Evolutionary conservation across 345 rosid species (phyloP).

Genomic region (Populus ilicifolia): DNA sequence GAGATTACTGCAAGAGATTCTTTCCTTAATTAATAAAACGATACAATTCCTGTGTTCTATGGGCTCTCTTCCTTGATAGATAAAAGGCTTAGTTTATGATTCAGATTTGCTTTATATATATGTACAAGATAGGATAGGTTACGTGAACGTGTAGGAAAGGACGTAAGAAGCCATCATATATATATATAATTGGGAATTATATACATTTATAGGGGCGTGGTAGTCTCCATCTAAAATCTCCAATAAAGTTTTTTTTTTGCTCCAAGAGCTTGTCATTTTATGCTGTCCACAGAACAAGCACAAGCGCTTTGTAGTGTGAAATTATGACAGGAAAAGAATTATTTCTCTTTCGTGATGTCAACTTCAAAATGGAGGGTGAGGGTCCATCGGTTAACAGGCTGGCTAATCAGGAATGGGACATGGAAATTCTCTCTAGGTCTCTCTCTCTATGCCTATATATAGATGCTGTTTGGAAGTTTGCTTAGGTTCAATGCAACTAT

Average conservation of each 20-base stretch:
- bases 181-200: background rate
- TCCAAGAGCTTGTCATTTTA: background rate
- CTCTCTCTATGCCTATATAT: background rate
- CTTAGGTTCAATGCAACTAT: conserved; percentile 34
- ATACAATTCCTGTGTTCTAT: background rate
- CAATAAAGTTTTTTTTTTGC: background rate
- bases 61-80: background rate
- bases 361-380: conserved; percentile 2
- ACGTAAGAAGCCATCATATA: background rate
- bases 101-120: too few relatives aligned
- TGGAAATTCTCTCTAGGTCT: conserved; percentile 4
- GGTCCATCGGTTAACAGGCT: conserved; percentile 14
- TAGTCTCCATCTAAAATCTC: background rate
- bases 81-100: too few relatives aligned
- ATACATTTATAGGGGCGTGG: background rate
- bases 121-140: too few relatives aligned
- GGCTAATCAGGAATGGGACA: background rate
- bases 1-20: background rate
- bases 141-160: too few relatives aligned
- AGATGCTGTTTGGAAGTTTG: conserved; percentile 31
- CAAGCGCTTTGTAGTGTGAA: background rate
- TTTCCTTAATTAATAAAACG: background rate
- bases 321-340: background rate
- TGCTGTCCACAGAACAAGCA: background rate
- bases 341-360: background rate